These are phyloP conservation scores for Botryotinia calthae DNA, from an alignment of 2,329 filamentous ascomycete genomes.

Conservation along the genomic window DNA sequence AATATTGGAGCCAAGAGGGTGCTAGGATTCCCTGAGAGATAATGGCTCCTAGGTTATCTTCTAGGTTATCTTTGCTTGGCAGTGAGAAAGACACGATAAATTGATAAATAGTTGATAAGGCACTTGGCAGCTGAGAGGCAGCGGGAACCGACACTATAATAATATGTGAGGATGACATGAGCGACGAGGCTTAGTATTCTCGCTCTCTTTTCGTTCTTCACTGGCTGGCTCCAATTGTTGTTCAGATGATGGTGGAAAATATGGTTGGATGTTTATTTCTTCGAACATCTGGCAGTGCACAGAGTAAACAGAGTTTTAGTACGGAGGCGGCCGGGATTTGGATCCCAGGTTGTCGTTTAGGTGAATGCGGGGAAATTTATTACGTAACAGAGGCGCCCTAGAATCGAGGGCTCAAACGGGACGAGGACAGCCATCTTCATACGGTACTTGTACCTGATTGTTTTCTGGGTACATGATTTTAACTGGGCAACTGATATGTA, in stretches of 20 bases:
- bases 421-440: background rate
- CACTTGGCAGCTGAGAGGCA: slow-evolving; percentile 1
- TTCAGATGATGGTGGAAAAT: background rate
- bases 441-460: background rate
- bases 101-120: background rate
- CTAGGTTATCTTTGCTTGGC: slow-evolving; percentile 2
- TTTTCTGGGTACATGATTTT: background rate
- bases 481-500: background rate
- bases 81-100: background rate
- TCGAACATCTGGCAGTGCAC: no score
- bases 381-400: background rate
- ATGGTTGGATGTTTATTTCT: background rate
- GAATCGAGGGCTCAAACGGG: background rate
- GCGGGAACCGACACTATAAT: background rate
- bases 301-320: no score
- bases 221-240: background rate
- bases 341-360: background rate
- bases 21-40: background rate
- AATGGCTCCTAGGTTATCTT: background rate
- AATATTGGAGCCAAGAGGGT: background rate
- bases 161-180: background rate
- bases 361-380: background rate
- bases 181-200: background rate
- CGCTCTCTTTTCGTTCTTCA: background rate
- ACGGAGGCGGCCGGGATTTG: background rate